A percentile compares a stretch with the other conserved stretches of the same genome.
These are phyloP conservation scores for Tolypocladium sp. DNA, from an alignment of 2,329 filamentous ascomycete genomes.

Conservation along the genomic window DNA sequence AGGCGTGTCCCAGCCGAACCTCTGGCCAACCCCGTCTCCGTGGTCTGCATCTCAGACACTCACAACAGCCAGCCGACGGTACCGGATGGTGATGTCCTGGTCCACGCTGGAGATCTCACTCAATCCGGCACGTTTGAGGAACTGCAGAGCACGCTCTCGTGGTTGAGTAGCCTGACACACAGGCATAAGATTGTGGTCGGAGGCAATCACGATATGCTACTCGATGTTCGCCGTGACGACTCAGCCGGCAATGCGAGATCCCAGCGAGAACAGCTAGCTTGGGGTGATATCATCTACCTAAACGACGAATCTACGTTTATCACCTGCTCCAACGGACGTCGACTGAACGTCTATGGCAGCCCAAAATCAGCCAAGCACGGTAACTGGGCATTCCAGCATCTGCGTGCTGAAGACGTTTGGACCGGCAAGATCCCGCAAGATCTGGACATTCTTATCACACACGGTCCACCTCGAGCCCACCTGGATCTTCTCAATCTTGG, in stretches of 20 bases:
- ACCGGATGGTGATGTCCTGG: slow-evolving; percentile 33
- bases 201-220: slow-evolving; percentile 33
- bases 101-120: slow-evolving; percentile 39
- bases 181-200: slow-evolving; percentile 32
- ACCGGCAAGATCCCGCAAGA: slow-evolving; percentile 10
- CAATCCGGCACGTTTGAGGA: slow-evolving; percentile 31
- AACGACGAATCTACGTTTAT: slow-evolving; percentile 5
- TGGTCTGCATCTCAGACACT: slow-evolving; percentile 37
- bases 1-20: neutral
- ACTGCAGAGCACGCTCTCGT: slow-evolving; percentile 25
- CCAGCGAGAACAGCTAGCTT: slow-evolving; percentile 7
- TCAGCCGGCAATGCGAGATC: neutral
- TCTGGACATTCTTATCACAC: slow-evolving; percentile 29
- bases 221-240: slow-evolving; percentile 11
- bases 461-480: slow-evolving; percentile 25
- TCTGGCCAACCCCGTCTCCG: slow-evolving; percentile 8
- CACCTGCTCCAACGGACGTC: neutral
- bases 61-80: slow-evolving; percentile 28
- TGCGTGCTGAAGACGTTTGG: slow-evolving; percentile 18
- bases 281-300: slow-evolving; percentile 16
- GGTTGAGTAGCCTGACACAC: slow-evolving; percentile 29
- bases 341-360: slow-evolving; percentile 14
- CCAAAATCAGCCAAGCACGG: slow-evolving; percentile 22
- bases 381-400: slow-evolving; percentile 34
- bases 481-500: slow-evolving; percentile 24